These are phyloP conservation scores for Pterulicium gracile DNA, from an alignment of 1,284 basidiomycete genomes.

Conservation along the genomic window DNA sequence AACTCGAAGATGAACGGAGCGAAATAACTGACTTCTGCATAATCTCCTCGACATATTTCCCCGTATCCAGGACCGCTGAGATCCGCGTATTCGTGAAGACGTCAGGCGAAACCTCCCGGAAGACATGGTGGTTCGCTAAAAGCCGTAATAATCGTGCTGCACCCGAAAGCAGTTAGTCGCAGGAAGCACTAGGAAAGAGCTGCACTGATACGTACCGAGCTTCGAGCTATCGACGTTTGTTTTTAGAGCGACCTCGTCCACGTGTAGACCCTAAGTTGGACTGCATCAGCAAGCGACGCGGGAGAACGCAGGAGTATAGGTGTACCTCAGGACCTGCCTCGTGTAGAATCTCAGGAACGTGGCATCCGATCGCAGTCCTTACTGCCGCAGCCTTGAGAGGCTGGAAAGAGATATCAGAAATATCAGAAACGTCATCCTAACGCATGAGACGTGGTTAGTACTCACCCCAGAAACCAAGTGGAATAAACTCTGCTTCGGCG, in stretches of 20 bases:
- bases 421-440: not conserved
- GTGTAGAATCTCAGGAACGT: slow-evolving; percentile 1
- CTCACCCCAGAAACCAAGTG: not conserved
- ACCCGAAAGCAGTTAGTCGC: not conserved
- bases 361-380: not conserved
- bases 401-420: not conserved
- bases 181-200: not conserved
- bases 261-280: slow-evolving; percentile 2
- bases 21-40: slow-evolving; percentile 1
- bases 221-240: not conserved
- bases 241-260: not conserved
- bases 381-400: not conserved
- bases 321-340: slow-evolving; percentile 3
- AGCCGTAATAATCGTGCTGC: slow-evolving; percentile 7
- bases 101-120: slow-evolving; percentile 8
- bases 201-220: slow-evolving; percentile 1
- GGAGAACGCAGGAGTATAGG: no score
- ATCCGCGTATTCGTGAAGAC: slow-evolving; percentile 9
- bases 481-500: not conserved
- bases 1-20: not conserved
- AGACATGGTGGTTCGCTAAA: slow-evolving; percentile 7
- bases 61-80: slow-evolving; percentile 8
- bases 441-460: not conserved
- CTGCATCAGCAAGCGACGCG: not conserved
- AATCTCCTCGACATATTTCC: slow-evolving; percentile 6